Conservation (phyloP, 129 eudicot genomes). For the Saposhnikovia divaricata region DNA sequence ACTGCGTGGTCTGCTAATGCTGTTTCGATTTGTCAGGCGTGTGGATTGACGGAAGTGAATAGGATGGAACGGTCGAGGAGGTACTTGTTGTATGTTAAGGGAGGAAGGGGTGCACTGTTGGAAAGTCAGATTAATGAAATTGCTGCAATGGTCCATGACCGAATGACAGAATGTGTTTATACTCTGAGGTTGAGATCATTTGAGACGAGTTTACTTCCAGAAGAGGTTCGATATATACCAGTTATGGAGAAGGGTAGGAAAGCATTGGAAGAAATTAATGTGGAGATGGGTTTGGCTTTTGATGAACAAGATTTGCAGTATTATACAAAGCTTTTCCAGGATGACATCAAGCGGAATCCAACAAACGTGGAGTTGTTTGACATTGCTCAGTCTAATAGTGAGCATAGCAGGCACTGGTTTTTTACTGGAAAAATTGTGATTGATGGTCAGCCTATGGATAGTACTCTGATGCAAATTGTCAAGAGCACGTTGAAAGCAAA, state of each 20-base stretch:
- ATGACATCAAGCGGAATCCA: conserved; percentile 80
- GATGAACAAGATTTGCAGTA: conserved; percentile 92
- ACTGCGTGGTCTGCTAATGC: conserved; percentile 94
- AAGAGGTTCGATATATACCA: conserved; percentile 59
- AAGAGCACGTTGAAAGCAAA: conserved; percentile 75
- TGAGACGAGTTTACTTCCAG: conserved; percentile 60
- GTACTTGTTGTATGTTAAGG: conserved; percentile 46
- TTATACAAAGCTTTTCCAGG: conserved; percentile 66
- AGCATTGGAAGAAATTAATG: conserved; percentile 75
- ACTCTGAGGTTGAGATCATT: conserved; percentile 51
- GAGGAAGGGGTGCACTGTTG: conserved; percentile 28
- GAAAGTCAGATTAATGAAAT: conserved; percentile 69
- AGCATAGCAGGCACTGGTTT: conserved; percentile 96
- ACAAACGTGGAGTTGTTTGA: conserved; percentile 91
- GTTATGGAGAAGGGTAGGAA: conserved; percentile 78
- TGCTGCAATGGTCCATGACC: conserved; percentile 81
- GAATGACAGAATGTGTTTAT: conserved; percentile 90
- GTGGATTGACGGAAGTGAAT: conserved; percentile 70
- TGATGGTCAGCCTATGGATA: conserved; percentile 63
- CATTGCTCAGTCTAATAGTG: conserved; percentile 93
- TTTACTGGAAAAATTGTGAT: conserved; percentile 76
- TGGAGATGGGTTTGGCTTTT: conserved; percentile 81
- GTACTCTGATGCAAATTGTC: conserved; percentile 79
- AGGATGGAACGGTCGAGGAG: conserved; percentile 82
- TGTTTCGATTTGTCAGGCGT: conserved; percentile 80